phyloP scores from a whole-genome alignment of 495 filamentous ascomycete species.

The Trichoderma asperelloides region DNA sequence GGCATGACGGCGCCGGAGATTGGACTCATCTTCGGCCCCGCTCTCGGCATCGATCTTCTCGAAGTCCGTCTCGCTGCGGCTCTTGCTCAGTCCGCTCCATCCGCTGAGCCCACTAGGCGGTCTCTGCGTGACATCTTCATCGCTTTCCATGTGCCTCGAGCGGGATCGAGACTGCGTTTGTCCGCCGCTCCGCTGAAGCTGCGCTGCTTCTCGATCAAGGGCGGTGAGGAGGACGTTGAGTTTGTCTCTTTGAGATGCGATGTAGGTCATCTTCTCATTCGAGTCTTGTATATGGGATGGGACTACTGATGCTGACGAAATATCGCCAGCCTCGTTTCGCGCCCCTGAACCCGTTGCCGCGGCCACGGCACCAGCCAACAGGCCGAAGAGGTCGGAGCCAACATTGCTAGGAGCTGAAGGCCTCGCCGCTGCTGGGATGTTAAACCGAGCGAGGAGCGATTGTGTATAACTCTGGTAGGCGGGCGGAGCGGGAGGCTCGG shows the following conservation, averaged over 20 bases:
- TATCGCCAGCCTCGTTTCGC: not conserved
- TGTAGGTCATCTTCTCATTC: conserved; percentile 58
- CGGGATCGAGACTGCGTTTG: conserved; percentile 10
- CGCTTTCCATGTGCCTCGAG: conserved; percentile 18
- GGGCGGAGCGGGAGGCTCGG: conserved; percentile 31
- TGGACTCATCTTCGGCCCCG: conserved; percentile 38
- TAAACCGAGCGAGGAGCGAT: conserved; percentile 74
- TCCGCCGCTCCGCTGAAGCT: conserved; percentile 28
- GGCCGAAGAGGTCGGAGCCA: conserved; percentile 60
- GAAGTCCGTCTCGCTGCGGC: conserved; percentile 69
- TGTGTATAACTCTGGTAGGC: conserved; percentile 62
- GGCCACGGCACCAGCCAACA: conserved; percentile 60
- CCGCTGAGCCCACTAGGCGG: conserved; percentile 39
- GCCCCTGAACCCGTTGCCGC: conserved; percentile 24
- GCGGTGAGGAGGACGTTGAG: conserved; percentile 62
- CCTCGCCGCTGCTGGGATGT: conserved; percentile 51
- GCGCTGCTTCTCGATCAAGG: conserved; percentile 61
- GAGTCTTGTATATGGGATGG: conserved; percentile 53
- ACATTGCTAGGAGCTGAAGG: conserved; percentile 28
- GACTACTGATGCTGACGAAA: conserved; percentile 36
- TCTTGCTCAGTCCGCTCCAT: conserved; percentile 53
- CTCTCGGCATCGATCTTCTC: conserved; percentile 73
- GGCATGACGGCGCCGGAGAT: conserved; percentile 18
- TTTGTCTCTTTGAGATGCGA: conserved; percentile 63
- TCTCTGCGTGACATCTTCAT: conserved; percentile 20